Conservation (phyloP, 768 basidiomycete genomes). For the Mrakia blollopis region DNA sequence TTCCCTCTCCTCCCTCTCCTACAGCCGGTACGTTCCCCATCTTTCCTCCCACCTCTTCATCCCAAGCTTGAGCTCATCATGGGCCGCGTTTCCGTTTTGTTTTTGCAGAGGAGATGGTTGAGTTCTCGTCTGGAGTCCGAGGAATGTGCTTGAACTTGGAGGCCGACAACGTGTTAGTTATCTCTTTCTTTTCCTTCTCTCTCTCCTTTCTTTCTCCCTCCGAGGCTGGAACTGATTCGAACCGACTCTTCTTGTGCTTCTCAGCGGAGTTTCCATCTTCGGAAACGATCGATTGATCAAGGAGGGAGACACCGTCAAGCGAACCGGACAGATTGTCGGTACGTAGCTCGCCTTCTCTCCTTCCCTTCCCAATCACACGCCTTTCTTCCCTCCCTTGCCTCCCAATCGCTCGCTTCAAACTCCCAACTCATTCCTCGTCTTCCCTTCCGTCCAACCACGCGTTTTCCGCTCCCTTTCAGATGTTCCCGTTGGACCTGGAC, state of each 20-base stretch:
- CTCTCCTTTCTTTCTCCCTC: background rate
- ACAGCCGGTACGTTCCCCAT: conserved; percentile 13
- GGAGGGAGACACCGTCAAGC: conserved; percentile 99
- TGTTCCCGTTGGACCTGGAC: conserved; percentile 93
- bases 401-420: background rate
- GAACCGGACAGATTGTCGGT: conserved; percentile 97
- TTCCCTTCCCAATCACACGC: background rate
- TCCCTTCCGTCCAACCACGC: background rate
- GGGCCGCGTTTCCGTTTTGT: conserved; percentile 32
- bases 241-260: background rate
- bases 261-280: conserved; percentile 99
- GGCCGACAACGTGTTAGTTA: conserved; percentile 59
- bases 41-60: background rate
- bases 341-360: conserved; percentile 1
- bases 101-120: conserved; percentile 99
- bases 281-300: conserved; percentile 96
- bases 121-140: conserved; percentile 99
- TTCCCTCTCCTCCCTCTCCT: background rate
- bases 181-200: background rate
- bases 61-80: background rate
- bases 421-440: background rate
- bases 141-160: conserved; percentile 99
- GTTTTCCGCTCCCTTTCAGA: conserved; percentile 42
- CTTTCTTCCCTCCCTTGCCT: background rate
- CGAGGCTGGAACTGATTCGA: background rate